A percentile compares a stretch with the other conserved stretches of the same genome.
phyloP scores from a whole-genome alignment of 768 basidiomycete species.

The Rickenella mellea region DNA sequence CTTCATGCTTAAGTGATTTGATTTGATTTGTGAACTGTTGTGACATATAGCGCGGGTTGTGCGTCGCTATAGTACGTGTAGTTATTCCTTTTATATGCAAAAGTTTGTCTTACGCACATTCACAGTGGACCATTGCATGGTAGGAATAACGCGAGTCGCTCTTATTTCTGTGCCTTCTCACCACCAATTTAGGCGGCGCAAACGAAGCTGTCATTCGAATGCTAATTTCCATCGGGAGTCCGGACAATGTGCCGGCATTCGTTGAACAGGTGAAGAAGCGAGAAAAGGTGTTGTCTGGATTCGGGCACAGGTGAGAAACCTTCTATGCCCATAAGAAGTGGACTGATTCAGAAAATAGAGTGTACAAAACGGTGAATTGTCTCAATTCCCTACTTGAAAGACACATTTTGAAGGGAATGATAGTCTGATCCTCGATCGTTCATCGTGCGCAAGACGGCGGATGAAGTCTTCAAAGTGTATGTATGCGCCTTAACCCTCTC shows the following conservation, averaged over 20 bases:
- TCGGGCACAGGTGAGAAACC: slow-evolving; percentile 65
- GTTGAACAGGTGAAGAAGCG: slow-evolving; percentile 81
- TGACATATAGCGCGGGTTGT: slow-evolving; percentile 57
- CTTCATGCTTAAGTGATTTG: background rate
- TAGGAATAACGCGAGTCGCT: slow-evolving; percentile 14
- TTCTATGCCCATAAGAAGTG: background rate
- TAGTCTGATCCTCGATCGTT: slow-evolving; percentile 87
- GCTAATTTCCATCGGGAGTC: slow-evolving; percentile 83
- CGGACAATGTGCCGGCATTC: slow-evolving; percentile 78
- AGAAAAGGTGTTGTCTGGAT: slow-evolving; percentile 83
- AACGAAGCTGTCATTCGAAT: slow-evolving; percentile 94
- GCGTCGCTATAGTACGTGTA: slow-evolving; percentile 74
- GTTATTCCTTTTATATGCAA: background rate
- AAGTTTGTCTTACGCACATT: slow-evolving; percentile 2
- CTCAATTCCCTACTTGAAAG: background rate
- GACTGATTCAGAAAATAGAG: slow-evolving; percentile 19
- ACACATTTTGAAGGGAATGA: background rate
- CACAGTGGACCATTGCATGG: slow-evolving; percentile 65
- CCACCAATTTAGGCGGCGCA: slow-evolving; percentile 52
- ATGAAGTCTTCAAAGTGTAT: slow-evolving; percentile 86
- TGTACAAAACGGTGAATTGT: slow-evolving; percentile 61
- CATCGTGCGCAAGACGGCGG: slow-evolving; percentile 83
- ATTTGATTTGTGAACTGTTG: background rate
- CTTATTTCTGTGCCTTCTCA: background rate
- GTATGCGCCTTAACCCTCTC: slow-evolving; percentile 14